Evolutionary conservation across 495 filamentous ascomycete genomes (phyloP), one percentile per base, ranked within the genome.

Genomic region (Penicillium verhagenii): DNA sequence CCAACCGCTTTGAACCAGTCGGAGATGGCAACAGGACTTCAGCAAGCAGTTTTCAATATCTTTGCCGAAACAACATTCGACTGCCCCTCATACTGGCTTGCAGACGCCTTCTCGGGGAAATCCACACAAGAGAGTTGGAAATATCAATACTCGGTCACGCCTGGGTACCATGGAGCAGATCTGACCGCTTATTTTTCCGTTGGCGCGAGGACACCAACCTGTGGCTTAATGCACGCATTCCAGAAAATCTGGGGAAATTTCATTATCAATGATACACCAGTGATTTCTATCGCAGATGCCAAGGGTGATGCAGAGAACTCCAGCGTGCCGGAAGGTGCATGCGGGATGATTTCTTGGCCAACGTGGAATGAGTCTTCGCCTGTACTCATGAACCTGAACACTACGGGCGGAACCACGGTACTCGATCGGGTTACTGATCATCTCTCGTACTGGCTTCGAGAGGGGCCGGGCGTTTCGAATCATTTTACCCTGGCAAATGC

Each of bases 11-110:
- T 77, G 25, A 82, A 85, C 47, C 71, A 78, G 14, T 68, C 67
- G 23, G 55, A 69, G 25, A 75, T 83, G 33, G 80, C 68, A 6
- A 79, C 72, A 0, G 74, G 74, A 5, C 79, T 84, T 47, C 77
- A 84, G 43, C 72, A 81, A 51, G 59, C 61, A 0, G 48, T 58
- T 1, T 58, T 64, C 19, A 40, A 64, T 25, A 58, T 87, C 49
- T 82, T 79, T 48, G 80, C 79, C 50, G 86, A 89, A 64, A 79
- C 77, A 11, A 81, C 75, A 6, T 86, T 88, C 49, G 70, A 74
- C 57, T 89, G 84, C 56, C 82, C 84, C 0, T 73, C 81, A 1
- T 81, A 85, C 62, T 89, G 83, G 84, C 71, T 87, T 31, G 83
- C 81, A 8, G 75, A 80, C 25, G 83, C 82, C 14, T 87, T 82